Percentiles rank a stretch among this genome's conserved stretches.
Conservation (phyloP, 306 rosid species). For the Urtica urens region DNA sequence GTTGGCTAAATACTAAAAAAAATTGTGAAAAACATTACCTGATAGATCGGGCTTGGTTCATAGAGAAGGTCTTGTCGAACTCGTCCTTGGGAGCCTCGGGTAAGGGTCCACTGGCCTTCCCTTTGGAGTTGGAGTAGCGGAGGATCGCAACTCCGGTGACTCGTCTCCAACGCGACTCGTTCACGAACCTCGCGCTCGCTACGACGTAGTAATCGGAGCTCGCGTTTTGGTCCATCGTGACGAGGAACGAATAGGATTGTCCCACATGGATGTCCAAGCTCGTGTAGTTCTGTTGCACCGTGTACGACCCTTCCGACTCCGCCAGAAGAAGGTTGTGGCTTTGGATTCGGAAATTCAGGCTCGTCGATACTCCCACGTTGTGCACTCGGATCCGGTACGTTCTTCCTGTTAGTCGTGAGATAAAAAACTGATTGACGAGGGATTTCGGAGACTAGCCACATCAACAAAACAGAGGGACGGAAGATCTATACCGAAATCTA, state of each 20-base stretch:
- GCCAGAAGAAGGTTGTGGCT: slow-evolving; percentile 85
- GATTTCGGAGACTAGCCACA: too few relatives aligned
- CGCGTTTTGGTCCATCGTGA: slow-evolving; percentile 84
- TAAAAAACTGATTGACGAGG: neutral
- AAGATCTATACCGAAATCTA: too few relatives aligned
- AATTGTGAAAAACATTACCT: too few relatives aligned
- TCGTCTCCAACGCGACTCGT: slow-evolving; percentile 64
- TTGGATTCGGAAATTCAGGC: slow-evolving; percentile 92
- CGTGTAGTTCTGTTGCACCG: slow-evolving; percentile 87
- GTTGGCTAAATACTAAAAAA: too few relatives aligned
- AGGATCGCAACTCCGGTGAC: slow-evolving; percentile 91
- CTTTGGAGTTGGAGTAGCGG: slow-evolving; percentile 83
- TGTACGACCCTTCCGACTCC: slow-evolving; percentile 86
- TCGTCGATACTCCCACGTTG: slow-evolving; percentile 87
- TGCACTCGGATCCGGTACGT: slow-evolving; percentile 82
- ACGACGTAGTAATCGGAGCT: slow-evolving; percentile 90
- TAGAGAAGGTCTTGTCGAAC: slow-evolving; percentile 84
- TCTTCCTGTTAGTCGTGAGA: slow-evolving; percentile 83
- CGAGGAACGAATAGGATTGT: slow-evolving; percentile 84
- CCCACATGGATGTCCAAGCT: slow-evolving; percentile 95
- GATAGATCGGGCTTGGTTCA: slow-evolving; percentile 98
- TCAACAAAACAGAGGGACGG: too few relatives aligned
- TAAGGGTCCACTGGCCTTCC: slow-evolving; percentile 84
- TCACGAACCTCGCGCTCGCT: slow-evolving; percentile 90
- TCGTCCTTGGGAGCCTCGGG: slow-evolving; percentile 68